A percentile compares a stretch with the other conserved stretches of the same genome.
phyloP scores from a whole-genome alignment of 1,139 yeast genomes.

The Yamadazyma mexicana region DNA sequence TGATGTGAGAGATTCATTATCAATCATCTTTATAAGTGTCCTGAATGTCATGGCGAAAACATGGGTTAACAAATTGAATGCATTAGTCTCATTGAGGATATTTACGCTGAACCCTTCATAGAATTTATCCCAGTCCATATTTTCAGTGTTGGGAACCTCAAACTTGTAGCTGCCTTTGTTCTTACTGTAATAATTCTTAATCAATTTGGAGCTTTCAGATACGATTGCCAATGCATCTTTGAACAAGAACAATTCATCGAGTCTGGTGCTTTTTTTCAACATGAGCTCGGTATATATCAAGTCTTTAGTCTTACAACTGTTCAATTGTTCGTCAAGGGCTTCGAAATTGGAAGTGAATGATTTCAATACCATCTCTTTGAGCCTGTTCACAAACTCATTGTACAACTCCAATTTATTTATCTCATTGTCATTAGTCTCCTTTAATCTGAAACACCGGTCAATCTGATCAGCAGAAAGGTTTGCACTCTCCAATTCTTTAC shows the following conservation, averaged over 20 bases:
- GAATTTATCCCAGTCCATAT: conserved; percentile 19
- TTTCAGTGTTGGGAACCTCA: conserved; percentile 13
- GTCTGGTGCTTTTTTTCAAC: conserved; percentile 27
- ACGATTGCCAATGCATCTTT: conserved; percentile 59
- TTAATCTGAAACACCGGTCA: conserved; percentile 16
- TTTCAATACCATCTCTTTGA: conserved; percentile 54
- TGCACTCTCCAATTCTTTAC: conserved; percentile 30
- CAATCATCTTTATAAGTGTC: conserved; percentile 29
- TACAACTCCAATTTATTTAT: conserved; percentile 48
- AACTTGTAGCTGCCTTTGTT: conserved; percentile 18
- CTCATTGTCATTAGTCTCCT: conserved; percentile 34
- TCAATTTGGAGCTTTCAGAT: conserved; percentile 32
- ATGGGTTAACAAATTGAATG: conserved; percentile 27
- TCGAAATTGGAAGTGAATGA: conserved; percentile 57
- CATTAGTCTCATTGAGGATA: conserved; percentile 17
- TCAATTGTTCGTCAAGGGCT: conserved; percentile 19
- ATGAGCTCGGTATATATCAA: conserved; percentile 14
- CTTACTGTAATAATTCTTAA: conserved; percentile 22
- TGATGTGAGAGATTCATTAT: conserved; percentile 25
- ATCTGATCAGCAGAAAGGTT: conserved; percentile 5
- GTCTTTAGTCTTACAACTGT: conserved; percentile 7
- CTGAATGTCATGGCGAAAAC: conserved; percentile 26
- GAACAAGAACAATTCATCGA: conserved; percentile 50
- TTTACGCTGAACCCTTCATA: conserved; percentile 11
- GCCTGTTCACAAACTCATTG: conserved; percentile 41